Evolutionary conservation across 202 grass and related monocot genomes (phyloP).

Genomic region (Digitaria exilis): DNA sequence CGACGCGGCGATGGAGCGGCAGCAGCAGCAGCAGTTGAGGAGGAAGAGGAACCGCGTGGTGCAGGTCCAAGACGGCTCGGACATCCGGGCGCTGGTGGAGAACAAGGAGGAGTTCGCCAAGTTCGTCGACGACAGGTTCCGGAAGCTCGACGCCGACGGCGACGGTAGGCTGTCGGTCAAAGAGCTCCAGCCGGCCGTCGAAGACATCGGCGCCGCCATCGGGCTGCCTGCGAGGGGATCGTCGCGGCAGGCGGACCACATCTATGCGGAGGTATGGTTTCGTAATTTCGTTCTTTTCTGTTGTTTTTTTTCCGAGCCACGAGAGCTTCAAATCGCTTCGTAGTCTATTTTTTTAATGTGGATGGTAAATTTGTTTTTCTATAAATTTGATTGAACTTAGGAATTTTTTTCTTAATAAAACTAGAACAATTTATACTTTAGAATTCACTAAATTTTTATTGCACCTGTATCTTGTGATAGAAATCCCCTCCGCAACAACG

Average conservation of each 20-base stretch:
- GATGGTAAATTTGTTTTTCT: no score
- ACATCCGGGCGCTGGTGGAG: slow-evolving; percentile 78
- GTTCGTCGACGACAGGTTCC: slow-evolving; percentile 74
- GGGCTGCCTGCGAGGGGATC: slow-evolving; percentile 58
- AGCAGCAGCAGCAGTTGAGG: slow-evolving; percentile 26
- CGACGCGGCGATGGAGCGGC: not conserved
- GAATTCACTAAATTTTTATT: not conserved
- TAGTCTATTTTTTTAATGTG: not conserved
- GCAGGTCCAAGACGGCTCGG: slow-evolving; percentile 69
- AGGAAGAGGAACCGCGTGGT: slow-evolving; percentile 34
- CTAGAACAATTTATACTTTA: not conserved
- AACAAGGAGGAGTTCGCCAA: slow-evolving; percentile 56
- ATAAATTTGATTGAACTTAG: not conserved
- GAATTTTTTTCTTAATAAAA: not conserved
- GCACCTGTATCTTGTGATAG: not conserved
- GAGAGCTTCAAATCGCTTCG: not conserved
- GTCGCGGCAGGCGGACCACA: slow-evolving; percentile 74
- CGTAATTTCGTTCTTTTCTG: not conserved
- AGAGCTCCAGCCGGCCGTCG: slow-evolving; percentile 80
- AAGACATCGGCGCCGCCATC: slow-evolving; percentile 70
- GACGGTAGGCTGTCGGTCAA: slow-evolving; percentile 66
- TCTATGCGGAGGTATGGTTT: slow-evolving; percentile 64
- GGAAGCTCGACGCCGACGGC: slow-evolving; percentile 64
- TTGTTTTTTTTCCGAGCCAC: not conserved
- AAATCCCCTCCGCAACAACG: not conserved